A percentile compares a stretch with the other conserved stretches of the same genome.
Evolutionary conservation across 1,284 basidiomycete genomes (phyloP).

Genomic region (Tilletia walkeri): DNA sequence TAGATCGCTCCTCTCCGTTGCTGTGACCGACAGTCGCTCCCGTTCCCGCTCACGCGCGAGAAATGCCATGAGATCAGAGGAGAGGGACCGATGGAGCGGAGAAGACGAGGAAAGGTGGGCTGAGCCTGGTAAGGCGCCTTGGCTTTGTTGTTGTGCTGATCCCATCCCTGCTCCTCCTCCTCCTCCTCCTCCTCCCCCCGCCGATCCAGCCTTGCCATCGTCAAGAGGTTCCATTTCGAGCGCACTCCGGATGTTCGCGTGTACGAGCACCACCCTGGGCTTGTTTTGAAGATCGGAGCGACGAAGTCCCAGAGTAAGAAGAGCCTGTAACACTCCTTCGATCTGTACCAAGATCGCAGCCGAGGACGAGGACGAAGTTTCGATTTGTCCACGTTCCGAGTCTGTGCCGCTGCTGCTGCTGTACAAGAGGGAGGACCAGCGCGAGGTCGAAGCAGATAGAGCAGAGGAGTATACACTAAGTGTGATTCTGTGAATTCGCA

Average conservation of each 20-base stretch:
- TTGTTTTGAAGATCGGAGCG: background rate
- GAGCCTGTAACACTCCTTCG: slow-evolving; percentile 13
- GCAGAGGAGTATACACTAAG: too few relatives aligned
- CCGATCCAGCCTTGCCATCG: too few relatives aligned
- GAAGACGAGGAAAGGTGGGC: background rate
- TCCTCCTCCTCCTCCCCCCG: too few relatives aligned
- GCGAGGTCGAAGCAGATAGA: too few relatives aligned
- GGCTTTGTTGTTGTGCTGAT: background rate
- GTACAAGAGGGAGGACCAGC: too few relatives aligned
- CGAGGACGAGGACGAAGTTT: background rate
- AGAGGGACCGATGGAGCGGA: background rate
- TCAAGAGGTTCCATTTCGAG: background rate
- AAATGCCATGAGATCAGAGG: background rate
- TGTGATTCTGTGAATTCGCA: too few relatives aligned
- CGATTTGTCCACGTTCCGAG: too few relatives aligned
- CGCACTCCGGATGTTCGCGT: background rate
- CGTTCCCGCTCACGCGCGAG: background rate
- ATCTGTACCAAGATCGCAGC: slow-evolving; percentile 4
- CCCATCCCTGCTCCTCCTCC: background rate
- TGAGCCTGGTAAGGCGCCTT: background rate
- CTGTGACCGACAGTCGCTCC: background rate
- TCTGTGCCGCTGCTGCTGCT: too few relatives aligned
- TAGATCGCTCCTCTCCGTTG: background rate
- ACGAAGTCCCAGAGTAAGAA: background rate
- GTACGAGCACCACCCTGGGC: background rate